phyloP scores from a whole-genome alignment of 805 yeast species.

The Candida pseudoglaebosa region DNA sequence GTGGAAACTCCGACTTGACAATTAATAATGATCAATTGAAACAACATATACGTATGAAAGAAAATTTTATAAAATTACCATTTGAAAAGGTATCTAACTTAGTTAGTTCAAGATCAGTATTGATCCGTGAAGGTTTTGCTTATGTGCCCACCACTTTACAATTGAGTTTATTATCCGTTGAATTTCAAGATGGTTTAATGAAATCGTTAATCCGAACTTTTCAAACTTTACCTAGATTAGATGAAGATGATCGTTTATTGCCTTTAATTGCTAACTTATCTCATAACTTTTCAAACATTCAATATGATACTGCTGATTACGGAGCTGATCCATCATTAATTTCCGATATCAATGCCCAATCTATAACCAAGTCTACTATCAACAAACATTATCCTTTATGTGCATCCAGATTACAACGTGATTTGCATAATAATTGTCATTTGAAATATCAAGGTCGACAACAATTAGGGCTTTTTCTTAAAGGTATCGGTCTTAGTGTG shows the following conservation, averaged over 20 bases:
- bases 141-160: constrained; percentile 84
- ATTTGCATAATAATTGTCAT: constrained; percentile 61
- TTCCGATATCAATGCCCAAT: constrained; percentile 55
- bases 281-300: constrained; percentile 40
- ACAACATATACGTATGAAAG: constrained; percentile 47
- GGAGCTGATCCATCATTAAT: constrained; percentile 21
- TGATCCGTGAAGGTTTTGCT: constrained; percentile 65
- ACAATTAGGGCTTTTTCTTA: constrained; percentile 78
- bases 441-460: constrained; percentile 80
- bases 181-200: constrained; percentile 54
- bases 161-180: constrained; percentile 62
- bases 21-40: constrained; percentile 49
- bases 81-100: constrained; percentile 82
- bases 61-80: constrained; percentile 76
- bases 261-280: constrained; percentile 82
- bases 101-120: constrained; percentile 68
- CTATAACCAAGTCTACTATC: constrained; percentile 52
- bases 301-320: constrained; percentile 53
- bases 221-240: constrained; percentile 75
- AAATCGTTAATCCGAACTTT: constrained; percentile 61
- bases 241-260: constrained; percentile 85
- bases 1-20: constrained; percentile 20
- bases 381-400: constrained; percentile 78
- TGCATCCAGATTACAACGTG: constrained; percentile 61
- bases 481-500: constrained; percentile 81